phyloP scores from a whole-genome alignment of 495 filamentous ascomycete genomes.

The Geoglossum glabrum region DNA sequence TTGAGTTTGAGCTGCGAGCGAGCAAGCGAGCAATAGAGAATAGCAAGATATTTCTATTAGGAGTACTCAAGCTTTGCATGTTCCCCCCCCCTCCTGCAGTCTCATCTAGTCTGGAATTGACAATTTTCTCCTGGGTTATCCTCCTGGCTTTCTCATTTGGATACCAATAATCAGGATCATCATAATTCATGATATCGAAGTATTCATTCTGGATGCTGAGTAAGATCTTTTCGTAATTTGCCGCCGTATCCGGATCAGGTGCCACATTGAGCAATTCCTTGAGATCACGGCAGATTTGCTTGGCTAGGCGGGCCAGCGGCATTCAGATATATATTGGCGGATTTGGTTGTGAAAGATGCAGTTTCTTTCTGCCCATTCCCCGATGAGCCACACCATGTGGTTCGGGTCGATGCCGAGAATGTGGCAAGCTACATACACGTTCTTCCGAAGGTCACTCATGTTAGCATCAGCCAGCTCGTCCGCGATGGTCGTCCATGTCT shows the following conservation, averaged over 20 bases:
- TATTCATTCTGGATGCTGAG: constrained; percentile 6
- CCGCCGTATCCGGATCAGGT: constrained; percentile 6
- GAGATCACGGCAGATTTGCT: constrained; percentile 8
- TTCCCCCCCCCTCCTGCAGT: not conserved
- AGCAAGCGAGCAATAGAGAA: not conserved
- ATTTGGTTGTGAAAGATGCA: constrained; percentile 2
- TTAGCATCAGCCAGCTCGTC: constrained; percentile 6
- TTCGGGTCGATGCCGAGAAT: constrained; percentile 3
- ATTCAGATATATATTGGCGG: constrained; percentile 6
- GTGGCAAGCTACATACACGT: constrained; percentile 2
- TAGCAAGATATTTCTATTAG: not conserved
- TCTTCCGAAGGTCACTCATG: constrained; percentile 1
- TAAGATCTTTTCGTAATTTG: constrained; percentile 7
- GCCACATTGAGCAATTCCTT: constrained; percentile 8
- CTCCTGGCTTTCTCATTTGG: constrained; percentile 7
- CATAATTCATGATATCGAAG: constrained; percentile 1
- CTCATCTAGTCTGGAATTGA: not conserved
- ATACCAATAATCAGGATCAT: constrained; percentile 5
- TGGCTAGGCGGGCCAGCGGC: constrained; percentile 5
- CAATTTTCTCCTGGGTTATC: constrained; percentile 1
- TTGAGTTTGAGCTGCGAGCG: not conserved
- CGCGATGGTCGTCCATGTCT: constrained; percentile 4
- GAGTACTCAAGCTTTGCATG: not conserved
- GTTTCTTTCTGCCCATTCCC: constrained; percentile 7
- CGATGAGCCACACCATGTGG: constrained; percentile 8